These are phyloP conservation scores for Apiotrichum siamense DNA, from an alignment of 1,284 basidiomycete species.

Conservation along the genomic window DNA sequence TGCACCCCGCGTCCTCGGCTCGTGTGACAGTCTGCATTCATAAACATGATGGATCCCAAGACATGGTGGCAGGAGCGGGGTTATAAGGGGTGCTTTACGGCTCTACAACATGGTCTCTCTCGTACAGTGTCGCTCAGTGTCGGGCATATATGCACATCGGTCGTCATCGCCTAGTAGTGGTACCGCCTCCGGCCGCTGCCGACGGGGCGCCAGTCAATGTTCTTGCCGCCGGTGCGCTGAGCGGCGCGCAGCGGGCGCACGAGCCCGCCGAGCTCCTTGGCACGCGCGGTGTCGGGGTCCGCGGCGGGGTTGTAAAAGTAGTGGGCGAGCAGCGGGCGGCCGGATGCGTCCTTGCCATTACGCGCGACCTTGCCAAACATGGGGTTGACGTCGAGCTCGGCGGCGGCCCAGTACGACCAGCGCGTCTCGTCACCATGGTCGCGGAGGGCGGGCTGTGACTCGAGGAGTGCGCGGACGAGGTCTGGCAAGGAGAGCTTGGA, in stretches of 20 bases:
- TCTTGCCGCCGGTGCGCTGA: slow-evolving; percentile 42
- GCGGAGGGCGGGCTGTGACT: slow-evolving; percentile 43
- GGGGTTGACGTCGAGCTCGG: slow-evolving; percentile 33
- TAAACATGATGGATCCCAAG: too few species aligned
- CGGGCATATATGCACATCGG: too few species aligned
- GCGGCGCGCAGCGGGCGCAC: slow-evolving; percentile 45
- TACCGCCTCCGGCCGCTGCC: slow-evolving; percentile 35
- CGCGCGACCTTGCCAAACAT: slow-evolving; percentile 48
- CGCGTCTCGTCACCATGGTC: slow-evolving; percentile 30
- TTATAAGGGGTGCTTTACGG: too few species aligned
- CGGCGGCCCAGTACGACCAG: slow-evolving; percentile 40
- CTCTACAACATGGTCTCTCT: too few species aligned
- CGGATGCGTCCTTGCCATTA: slow-evolving; percentile 46
- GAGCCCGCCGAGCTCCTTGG: slow-evolving; percentile 43
- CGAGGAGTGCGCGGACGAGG: slow-evolving; percentile 45
- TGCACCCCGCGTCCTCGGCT: too few species aligned
- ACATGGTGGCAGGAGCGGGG: too few species aligned
- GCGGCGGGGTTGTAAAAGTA: slow-evolving; percentile 46
- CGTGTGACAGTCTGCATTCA: too few species aligned
- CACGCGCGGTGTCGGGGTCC: slow-evolving; percentile 42
- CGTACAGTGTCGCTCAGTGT: too few species aligned
- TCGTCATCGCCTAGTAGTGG: not conserved
- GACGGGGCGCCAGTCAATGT: slow-evolving; percentile 48
- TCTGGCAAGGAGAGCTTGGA: slow-evolving; percentile 45
- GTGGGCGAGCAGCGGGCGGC: slow-evolving; percentile 44